Evolutionary conservation across 2,329 filamentous ascomycete genomes (phyloP), one percentile per base, ranked within the genome.

Genomic region (Scolecobasidium constrictum): DNA sequence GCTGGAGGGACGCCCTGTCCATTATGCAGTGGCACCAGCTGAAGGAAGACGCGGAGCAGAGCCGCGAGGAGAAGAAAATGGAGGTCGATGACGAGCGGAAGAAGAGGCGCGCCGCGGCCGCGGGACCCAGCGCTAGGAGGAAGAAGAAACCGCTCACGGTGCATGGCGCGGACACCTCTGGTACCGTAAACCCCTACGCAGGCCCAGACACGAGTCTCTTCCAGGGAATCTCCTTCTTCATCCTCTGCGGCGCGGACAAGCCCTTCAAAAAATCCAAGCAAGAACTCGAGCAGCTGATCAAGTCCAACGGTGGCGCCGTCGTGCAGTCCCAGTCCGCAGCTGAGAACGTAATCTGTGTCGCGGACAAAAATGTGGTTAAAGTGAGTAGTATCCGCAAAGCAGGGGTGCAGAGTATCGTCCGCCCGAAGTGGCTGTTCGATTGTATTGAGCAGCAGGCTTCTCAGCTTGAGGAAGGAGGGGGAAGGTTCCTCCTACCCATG

Each of bases 341-440:
- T 3, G 65, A 74, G 1, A 64, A 69, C 35, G 86, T 83, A 48
- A 68, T 92, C 26, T 70, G 88, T 40, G 66, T 96, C 9, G 86
- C 83, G 1, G 88, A 95, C 50, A 83, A 86, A 66, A 62, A 65
- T 38, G 69, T 75, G 0, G 79, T 96, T 50, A 88, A 88, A 54
- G 87, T 88, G 1, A 84, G 85, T 2, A 87, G 85, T 7, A 62
- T 95, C 6, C 78, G 86, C 47, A 94, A 92, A 53, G 70, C 68
- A 4, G 81, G 78, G 3, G 68, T 75, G 0, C 71, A 75, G 5
- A 80, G 86, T 50, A 81, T 98, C 40, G 71, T 96, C 44, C 77
- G 77, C 17, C 83, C 88, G 0, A 71, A 68, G 4, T 98, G 92
- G 92, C 65, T 96, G 2, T 68, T 84, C 20, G 87, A 96, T 58